These are phyloP conservation scores for Penicillium simplicissimum DNA, from an alignment of 495 filamentous ascomycete species.

Conservation along the genomic window DNA sequence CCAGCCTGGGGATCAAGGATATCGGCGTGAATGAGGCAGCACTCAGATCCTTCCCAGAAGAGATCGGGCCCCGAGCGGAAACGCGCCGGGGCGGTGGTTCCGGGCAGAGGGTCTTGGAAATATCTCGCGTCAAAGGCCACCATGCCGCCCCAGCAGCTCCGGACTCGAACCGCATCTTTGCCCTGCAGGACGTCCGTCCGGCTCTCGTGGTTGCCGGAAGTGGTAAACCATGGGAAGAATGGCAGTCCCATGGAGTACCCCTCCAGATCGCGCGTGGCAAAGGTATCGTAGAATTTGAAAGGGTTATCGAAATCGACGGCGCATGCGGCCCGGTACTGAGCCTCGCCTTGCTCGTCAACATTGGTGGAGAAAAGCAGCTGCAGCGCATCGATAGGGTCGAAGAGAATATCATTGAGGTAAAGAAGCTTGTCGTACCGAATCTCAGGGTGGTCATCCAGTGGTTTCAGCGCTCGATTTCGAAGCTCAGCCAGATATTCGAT, in stretches of 20 bases:
- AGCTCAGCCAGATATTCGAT: constrained; percentile 78
- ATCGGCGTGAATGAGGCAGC: constrained; percentile 76
- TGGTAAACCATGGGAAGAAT: constrained; percentile 74
- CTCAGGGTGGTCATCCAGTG: constrained; percentile 48
- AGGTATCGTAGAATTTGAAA: constrained; percentile 82
- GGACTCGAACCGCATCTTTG: constrained; percentile 69
- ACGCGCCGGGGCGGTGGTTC: constrained; percentile 47
- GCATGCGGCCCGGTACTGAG: constrained; percentile 76
- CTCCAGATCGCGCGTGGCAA: constrained; percentile 72
- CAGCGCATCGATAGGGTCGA: constrained; percentile 66
- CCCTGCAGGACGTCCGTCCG: constrained; percentile 60
- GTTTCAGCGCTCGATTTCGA: constrained; percentile 70
- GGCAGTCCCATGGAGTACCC: constrained; percentile 70
- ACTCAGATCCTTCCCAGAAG: constrained; percentile 78
- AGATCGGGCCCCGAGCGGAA: constrained; percentile 66
- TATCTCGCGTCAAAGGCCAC: constrained; percentile 72
- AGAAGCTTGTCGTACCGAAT: constrained; percentile 65
- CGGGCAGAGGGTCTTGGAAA: constrained; percentile 42
- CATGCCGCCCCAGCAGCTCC: constrained; percentile 82
- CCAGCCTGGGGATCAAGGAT: constrained; percentile 49
- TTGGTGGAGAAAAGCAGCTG: constrained; percentile 80
- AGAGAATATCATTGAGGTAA: constrained; percentile 76
- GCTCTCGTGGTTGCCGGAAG: constrained; percentile 55
- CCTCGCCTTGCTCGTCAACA: constrained; percentile 51
- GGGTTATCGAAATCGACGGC: constrained; percentile 75